Evolutionary conservation across 257 asterid species (phyloP), one percentile per base, ranked within the genome.

Genomic region (Forsythia suspensa): DNA sequence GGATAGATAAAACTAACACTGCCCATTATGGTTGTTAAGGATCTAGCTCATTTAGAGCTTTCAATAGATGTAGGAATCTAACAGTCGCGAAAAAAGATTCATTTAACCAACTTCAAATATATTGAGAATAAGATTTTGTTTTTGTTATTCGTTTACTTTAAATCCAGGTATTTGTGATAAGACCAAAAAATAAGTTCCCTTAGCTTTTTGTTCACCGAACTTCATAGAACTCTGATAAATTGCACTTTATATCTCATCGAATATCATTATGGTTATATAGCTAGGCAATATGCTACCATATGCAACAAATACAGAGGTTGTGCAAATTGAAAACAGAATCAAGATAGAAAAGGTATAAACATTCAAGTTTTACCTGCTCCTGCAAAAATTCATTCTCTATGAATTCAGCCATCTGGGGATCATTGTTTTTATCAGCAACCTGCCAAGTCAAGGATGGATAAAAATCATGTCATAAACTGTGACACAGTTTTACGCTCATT

Each of bases 341-440:
- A 48, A 48, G 57, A 48, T 13, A 48, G 57, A 13, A 48, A 6
- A 12, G 15, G 7, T 1, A 48, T 4, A 13, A 46, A 12, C 18
- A 46, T 12, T 12, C 12, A 48, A 48, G n/a, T n/a, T 18, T 29
- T 38, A 83, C 89, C 87, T 83, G 87, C 67, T 80, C 87, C 0
- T 21, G 76, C 76, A 80, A 71, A 77, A 61, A 81, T 55, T 80
- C 76, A 5, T 24, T 74, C 73, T 83, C 87, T 36, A 86, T 75
- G 77, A 86, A 86, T 71, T 79, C 86, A 18, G 82, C 46, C 80
- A 84, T 18, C 42, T 84, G 85, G 44, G 34, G 72, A 41, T 85
- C 89, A 48, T 86, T 81, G 79, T 81, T 48, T 70, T 42, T 44
- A 41, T 57, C 73, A 15, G 89, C 89, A 15, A 83, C 79, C 89